A percentile compares a stretch with the other conserved stretches of the same genome.
These are phyloP conservation scores for Calocybe cyanea DNA, from an alignment of 768 basidiomycete species.

Conservation along the genomic window DNA sequence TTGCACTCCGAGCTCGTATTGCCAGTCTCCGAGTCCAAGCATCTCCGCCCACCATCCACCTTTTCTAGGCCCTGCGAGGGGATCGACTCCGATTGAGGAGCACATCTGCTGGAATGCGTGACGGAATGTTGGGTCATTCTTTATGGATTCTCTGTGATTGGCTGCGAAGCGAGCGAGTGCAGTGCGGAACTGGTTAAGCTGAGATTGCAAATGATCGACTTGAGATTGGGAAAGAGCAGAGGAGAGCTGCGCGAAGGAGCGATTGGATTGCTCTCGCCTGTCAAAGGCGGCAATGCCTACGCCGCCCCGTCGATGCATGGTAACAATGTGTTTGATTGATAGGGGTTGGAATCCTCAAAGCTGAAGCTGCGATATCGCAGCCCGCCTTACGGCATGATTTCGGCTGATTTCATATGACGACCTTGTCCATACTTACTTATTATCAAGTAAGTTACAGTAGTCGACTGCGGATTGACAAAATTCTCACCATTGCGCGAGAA, in stretches of 20 bases:
- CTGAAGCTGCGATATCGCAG: background rate
- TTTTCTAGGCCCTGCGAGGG: constrained; percentile 79
- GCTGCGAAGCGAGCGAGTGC: constrained; percentile 78
- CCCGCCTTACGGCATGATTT: no score
- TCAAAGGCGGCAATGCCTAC: constrained; percentile 89
- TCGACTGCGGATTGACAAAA: background rate
- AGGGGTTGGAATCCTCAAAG: background rate
- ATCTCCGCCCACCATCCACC: constrained; percentile 93
- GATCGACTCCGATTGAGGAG: constrained; percentile 90
- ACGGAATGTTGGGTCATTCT: constrained; percentile 79
- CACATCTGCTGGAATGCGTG: constrained; percentile 97
- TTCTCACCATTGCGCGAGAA: constrained; percentile 9
- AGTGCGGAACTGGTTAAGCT: constrained; percentile 80
- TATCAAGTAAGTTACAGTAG: no score
- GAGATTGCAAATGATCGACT: constrained; percentile 72
- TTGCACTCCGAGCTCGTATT: constrained; percentile 93
- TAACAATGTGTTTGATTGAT: no score
- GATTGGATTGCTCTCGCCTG: constrained; percentile 76
- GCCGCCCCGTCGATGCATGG: constrained; percentile 73
- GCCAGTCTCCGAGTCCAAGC: constrained; percentile 89
- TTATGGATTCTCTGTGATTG: constrained; percentile 81
- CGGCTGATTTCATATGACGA: no score
- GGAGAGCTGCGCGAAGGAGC: constrained; percentile 81
- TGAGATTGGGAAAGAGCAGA: constrained; percentile 72
- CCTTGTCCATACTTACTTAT: no score